Evolutionary conservation across 805 yeast species (phyloP).

Genomic region (Lachancea kluyveri): DNA sequence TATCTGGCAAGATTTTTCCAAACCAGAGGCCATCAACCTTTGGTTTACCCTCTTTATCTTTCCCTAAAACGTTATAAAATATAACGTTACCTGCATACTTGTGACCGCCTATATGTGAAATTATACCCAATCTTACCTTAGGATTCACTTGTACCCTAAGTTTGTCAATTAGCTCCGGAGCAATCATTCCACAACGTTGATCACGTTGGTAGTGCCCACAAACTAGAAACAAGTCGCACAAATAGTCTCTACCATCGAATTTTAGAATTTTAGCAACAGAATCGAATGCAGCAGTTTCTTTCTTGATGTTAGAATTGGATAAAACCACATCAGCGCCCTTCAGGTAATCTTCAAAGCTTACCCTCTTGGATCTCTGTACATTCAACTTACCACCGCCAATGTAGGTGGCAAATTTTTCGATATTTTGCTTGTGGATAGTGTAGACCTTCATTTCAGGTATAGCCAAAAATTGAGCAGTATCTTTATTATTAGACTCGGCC

Average conservation of each 20-base stretch:
- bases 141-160: constrained; percentile 5
- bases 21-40: constrained; percentile 53
- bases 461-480: constrained; percentile 10
- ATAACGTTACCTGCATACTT: constrained; percentile 78
- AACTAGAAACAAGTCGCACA: constrained; percentile 15
- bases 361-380: constrained; percentile 1
- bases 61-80: constrained; percentile 40
- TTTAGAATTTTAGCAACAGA: not conserved
- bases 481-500: constrained; percentile 3
- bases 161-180: constrained; percentile 15
- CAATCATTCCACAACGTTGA: constrained; percentile 22
- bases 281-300: no score
- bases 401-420: constrained; percentile 15
- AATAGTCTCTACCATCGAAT: constrained; percentile 8
- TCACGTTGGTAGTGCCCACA: constrained; percentile 27
- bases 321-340: constrained; percentile 16
- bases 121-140: constrained; percentile 39
- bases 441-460: constrained; percentile 23
- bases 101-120: constrained; percentile 84
- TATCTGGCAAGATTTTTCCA: constrained; percentile 62
- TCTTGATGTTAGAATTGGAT: no score
- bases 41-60: constrained; percentile 4
- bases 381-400: constrained; percentile 13
- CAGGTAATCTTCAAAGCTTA: constrained; percentile 13
- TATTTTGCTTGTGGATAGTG: constrained; percentile 9